A percentile compares a stretch with the other conserved stretches of the same genome.
Conservation (phyloP, 2,329 filamentous ascomycete species). For the Mollisia scopiformis region DNA sequence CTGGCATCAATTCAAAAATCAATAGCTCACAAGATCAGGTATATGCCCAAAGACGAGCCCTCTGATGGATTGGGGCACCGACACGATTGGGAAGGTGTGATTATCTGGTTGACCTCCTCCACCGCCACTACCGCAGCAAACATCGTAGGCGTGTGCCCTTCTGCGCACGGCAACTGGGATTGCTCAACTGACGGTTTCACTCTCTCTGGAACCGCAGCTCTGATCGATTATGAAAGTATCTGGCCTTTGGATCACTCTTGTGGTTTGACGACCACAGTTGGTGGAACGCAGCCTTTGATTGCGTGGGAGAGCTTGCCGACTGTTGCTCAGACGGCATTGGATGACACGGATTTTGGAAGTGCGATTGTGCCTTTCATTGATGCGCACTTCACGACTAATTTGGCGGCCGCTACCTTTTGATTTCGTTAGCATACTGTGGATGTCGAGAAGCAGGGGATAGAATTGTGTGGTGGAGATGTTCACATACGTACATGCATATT, state of each 20-base stretch:
- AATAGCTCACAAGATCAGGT: slow-evolving; percentile 42
- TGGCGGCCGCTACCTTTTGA: slow-evolving; percentile 32
- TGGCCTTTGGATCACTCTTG: slow-evolving; percentile 50
- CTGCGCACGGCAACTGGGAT: slow-evolving; percentile 52
- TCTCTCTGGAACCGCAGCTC: slow-evolving; percentile 45
- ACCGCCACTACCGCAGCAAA: slow-evolving; percentile 37
- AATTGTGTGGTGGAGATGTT: not conserved
- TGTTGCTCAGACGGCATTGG: slow-evolving; percentile 40
- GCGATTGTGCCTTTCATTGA: slow-evolving; percentile 47
- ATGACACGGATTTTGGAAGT: slow-evolving; percentile 43
- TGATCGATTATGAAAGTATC: slow-evolving; percentile 51
- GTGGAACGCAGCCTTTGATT: slow-evolving; percentile 44
- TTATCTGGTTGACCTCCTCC: slow-evolving; percentile 50
- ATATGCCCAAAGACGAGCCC: slow-evolving; percentile 50
- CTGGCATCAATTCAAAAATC: slow-evolving; percentile 37
- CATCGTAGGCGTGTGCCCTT: slow-evolving; percentile 53
- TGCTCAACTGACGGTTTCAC: slow-evolving; percentile 44
- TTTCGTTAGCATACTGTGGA: not conserved
- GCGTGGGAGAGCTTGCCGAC: slow-evolving; percentile 47
- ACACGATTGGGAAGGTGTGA: slow-evolving; percentile 59
- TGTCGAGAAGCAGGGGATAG: not conserved
- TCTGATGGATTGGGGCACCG: slow-evolving; percentile 48
- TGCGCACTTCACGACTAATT: slow-evolving; percentile 40
- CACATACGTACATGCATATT: too few species aligned
- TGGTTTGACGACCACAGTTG: slow-evolving; percentile 40